Base-by-base conservation (phyloP, 768 basidiomycete genomes). In the Lentinula guzmanii region DNA sequence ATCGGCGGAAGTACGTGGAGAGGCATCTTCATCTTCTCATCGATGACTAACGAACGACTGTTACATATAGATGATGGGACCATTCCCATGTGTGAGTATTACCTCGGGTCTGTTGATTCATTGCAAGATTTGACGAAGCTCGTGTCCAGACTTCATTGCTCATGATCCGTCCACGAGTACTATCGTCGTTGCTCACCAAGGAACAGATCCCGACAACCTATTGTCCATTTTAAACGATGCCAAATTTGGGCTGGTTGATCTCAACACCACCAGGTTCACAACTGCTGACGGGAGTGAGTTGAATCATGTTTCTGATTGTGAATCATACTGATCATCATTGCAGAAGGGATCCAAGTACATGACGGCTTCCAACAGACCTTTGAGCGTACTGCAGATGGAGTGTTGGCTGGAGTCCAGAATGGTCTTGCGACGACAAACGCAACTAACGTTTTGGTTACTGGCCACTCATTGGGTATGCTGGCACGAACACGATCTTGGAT, bases 121-220 rank as follows among this genome's bases (percentile, higher is more conserved):
- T 16, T 34, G 4, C 11, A 16, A n/a, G 51, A 15, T 21, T 13
- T 60, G 28, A 39, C 33, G 24, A 48, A 9, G 15, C 11, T 42
- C 54, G 28, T 35, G 24, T 48, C 51, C 55, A 76, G 75, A 72
- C 61, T 77, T 70, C 60, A 70, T 79, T 48, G 78, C 76, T 1
- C 71, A 75, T 64, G 74, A 78, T 59, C 68, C 66, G 5, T 60
- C 66, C 2, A 66, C 66, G 6, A 60, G 74, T 33, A 71, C 69
- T 28, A 68, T 79, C 60, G 73, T 78, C 35, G 75, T 80, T 13
- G 75, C 77, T 18, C 78, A 80, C 60, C 69, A 79, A 57, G 78
- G 77, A 16, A 79, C 78, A 10, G 66, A 77, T 45, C 63, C 71
- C 13, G 45, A 63, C 1, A 73, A 71, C 54, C 56, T 74, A 16